Evolutionary conservation across 2,329 filamentous ascomycete species (phyloP).

Genomic region (Calonectria hongkongensis): DNA sequence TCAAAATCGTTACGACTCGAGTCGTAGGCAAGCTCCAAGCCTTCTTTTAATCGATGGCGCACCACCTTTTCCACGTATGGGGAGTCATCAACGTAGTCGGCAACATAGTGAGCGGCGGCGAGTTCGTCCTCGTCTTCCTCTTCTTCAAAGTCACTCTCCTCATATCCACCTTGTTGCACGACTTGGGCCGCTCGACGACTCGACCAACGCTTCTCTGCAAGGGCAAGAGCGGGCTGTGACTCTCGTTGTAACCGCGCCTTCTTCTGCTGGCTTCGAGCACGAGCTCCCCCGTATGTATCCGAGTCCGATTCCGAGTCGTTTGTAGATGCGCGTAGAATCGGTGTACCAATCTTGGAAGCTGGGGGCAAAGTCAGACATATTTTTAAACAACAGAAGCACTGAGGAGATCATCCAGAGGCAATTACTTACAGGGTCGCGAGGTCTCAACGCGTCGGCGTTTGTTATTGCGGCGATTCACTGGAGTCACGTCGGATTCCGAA

Average conservation of each 20-base stretch:
- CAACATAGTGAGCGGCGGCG: slow-evolving; percentile 79
- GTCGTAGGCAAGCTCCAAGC: slow-evolving; percentile 75
- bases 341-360: slow-evolving; percentile 78
- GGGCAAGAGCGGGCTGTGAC: slow-evolving; percentile 78
- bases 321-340: slow-evolving; percentile 71
- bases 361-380: slow-evolving; percentile 44
- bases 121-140: slow-evolving; percentile 78
- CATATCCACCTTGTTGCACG: slow-evolving; percentile 77
- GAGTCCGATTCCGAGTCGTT: slow-evolving; percentile 82
- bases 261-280: slow-evolving; percentile 81
- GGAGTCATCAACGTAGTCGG: slow-evolving; percentile 83
- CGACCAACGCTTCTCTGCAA: slow-evolving; percentile 92
- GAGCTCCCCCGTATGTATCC: slow-evolving; percentile 86
- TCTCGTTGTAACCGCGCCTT: slow-evolving; percentile 85
- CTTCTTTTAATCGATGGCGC: slow-evolving; percentile 87
- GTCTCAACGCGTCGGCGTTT: slow-evolving; percentile 82
- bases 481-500: slow-evolving; percentile 83
- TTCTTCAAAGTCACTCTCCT: slow-evolving; percentile 80
- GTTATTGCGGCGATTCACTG: slow-evolving; percentile 73
- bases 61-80: slow-evolving; percentile 94
- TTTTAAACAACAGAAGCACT: slow-evolving; percentile 7
- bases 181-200: slow-evolving; percentile 89
- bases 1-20: slow-evolving; percentile 85
- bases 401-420: slow-evolving; percentile 20
- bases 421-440: slow-evolving; percentile 76